Base-by-base conservation (phyloP, 257 asterid genomes). In the Dorcoceras hygrometricum region DNA sequence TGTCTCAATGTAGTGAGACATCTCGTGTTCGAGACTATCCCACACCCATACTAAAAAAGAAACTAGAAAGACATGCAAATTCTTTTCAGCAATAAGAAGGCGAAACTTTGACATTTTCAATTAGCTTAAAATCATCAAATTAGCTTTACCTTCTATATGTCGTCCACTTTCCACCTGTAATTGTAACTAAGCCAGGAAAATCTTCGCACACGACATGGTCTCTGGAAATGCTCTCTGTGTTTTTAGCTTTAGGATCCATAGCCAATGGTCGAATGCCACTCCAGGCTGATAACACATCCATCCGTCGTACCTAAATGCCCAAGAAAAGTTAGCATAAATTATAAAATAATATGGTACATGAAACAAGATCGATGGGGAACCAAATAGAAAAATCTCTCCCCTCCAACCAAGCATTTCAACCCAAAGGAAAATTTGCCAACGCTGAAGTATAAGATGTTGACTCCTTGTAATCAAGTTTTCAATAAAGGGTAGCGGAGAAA, bases 101-200 rank as follows among this genome's bases (percentile, higher is more conserved):
- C 31, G 28, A 66, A 48, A 27, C 22, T 32, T 48, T 5, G 51
- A 67, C 53, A 23, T 11, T 65, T 63, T 19, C 19, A 12, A 36
- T 19, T 19, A 67, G 12, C 34, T 53, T 53, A 53, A 23, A 11
- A 29, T 24, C 24, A 39, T 16, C 19, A 31, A 53, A 71, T 70
- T 55, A 26, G 51, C 34, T 46, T 55, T 85, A 94, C 99, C 99
- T 87, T 87, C 99, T 83, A 74, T 94, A 94, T 3, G 99, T 94
- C 55, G 96, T 94, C 99, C 99, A 94, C 82, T 94, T 94, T 71
- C 97, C 99, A 77, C 99, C 99, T 16, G 99, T 88, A 59, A 90
- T 87, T 55, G 99, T 90, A 9, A 94, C 96, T 77, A 94, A 81
- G 80, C 97, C 97, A 43, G 96, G 97, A 69, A 77, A 74, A 71